These are phyloP conservation scores for Chaetomium olivaceum DNA, from an alignment of 2,329 filamentous ascomycete genomes.

Conservation along the genomic window DNA sequence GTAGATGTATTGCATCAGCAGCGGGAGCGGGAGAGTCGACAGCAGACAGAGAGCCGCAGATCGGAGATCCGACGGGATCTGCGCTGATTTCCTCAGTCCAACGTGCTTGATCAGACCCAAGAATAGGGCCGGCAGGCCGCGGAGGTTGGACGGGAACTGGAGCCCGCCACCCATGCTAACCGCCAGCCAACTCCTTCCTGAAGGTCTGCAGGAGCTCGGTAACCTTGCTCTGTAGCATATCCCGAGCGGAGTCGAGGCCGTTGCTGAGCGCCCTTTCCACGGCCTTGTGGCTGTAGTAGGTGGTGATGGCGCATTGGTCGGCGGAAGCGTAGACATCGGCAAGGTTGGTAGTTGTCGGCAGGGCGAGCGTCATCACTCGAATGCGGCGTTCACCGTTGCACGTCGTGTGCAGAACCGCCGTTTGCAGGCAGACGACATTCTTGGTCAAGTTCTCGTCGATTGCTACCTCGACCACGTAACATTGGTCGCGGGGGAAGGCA, in stretches of 20 bases:
- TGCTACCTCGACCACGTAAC: constrained; percentile 95
- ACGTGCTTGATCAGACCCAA: constrained; percentile 95
- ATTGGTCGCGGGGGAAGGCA: constrained; percentile 94
- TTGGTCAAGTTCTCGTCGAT: constrained; percentile 94
- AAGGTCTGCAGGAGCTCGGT: constrained; percentile 93
- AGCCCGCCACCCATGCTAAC: constrained; percentile 91
- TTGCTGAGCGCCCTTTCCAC: constrained; percentile 85
- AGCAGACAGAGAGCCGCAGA: constrained; percentile 90
- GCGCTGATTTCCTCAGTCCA: constrained; percentile 85
- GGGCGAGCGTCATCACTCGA: constrained; percentile 85
- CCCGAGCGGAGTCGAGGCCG: constrained; percentile 85
- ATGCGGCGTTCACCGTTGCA: constrained; percentile 97
- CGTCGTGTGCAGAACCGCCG: constrained; percentile 93
- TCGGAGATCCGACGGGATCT: constrained; percentile 90
- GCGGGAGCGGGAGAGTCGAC: constrained; percentile 87
- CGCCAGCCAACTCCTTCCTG: constrained; percentile 92
- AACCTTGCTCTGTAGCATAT: constrained; percentile 87
- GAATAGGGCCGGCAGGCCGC: constrained; percentile 86
- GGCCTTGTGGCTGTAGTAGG: constrained; percentile 96
- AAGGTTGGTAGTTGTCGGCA: constrained; percentile 88
- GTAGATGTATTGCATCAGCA: constrained; percentile 92
- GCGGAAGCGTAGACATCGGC: constrained; percentile 93
- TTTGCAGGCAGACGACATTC: constrained; percentile 88
- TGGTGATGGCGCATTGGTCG: constrained; percentile 88
- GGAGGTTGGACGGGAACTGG: constrained; percentile 90